Conservation (phyloP, 495 filamentous ascomycete genomes). For the Aspergillus diversus region DNA sequence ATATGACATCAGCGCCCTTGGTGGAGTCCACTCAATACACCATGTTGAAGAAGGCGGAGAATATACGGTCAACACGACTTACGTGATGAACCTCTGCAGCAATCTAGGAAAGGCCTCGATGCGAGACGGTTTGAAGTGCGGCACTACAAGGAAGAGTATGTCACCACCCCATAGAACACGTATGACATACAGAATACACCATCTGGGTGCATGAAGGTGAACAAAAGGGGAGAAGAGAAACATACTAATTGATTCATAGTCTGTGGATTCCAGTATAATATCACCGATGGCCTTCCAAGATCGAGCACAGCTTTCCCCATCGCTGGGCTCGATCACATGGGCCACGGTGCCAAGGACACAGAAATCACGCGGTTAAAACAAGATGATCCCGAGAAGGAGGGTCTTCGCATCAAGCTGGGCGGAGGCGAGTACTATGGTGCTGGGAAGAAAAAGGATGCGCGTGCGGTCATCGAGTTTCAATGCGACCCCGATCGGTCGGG, state of each 20-base stretch:
- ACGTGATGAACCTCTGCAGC: constrained; percentile 84
- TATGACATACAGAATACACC: too few species aligned
- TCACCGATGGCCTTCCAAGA: constrained; percentile 44
- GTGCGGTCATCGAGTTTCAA: constrained; percentile 79
- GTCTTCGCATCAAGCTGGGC: constrained; percentile 68
- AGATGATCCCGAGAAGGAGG: constrained; percentile 64
- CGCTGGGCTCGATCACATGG: constrained; percentile 65
- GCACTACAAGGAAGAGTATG: constrained; percentile 55
- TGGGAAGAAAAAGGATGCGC: constrained; percentile 56
- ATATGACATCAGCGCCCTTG: constrained; percentile 69
- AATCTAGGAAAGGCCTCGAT: constrained; percentile 59
- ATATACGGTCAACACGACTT: constrained; percentile 70
- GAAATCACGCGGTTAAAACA: constrained; percentile 65
- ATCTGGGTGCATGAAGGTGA: neutral
- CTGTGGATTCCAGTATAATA: constrained; percentile 72
- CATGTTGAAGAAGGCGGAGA: constrained; percentile 53
- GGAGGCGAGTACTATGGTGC: constrained; percentile 62
- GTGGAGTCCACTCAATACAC: constrained; percentile 76
- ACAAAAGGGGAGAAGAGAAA: neutral
- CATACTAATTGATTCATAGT: constrained; percentile 49
- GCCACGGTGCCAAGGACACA: constrained; percentile 59
- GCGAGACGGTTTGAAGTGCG: constrained; percentile 65
- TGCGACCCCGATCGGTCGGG: constrained; percentile 74
- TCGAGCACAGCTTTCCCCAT: constrained; percentile 63
- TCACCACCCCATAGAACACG: constrained; percentile 2